A percentile compares a stretch with the other conserved stretches of the same genome.
Evolutionary conservation across 1,284 basidiomycete species (phyloP).

Genomic region (Malassezia arunalokei): DNA sequence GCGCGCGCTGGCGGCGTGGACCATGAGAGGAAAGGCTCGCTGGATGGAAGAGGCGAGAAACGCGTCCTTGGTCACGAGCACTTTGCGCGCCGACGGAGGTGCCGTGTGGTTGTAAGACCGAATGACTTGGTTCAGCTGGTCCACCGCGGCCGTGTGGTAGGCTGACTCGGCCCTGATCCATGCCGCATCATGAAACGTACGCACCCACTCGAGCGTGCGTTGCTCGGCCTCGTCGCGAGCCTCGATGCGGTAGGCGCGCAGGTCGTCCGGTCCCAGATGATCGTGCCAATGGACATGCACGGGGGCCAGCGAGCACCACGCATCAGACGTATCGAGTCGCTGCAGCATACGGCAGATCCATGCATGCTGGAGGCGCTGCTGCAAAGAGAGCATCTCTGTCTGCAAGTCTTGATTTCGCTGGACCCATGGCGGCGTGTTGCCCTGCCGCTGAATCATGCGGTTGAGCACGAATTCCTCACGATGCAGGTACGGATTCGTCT

Average conservation of each 20-base stretch:
- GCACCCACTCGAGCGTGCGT: slow-evolving; percentile 36
- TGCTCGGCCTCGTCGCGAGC: slow-evolving; percentile 28
- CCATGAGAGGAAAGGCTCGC: slow-evolving; percentile 1
- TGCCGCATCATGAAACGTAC: slow-evolving; percentile 55
- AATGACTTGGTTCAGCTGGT: slow-evolving; percentile 27
- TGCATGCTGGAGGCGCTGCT: slow-evolving; percentile 53
- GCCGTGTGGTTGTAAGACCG: slow-evolving; percentile 32
- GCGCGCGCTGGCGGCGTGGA: slow-evolving; percentile 9
- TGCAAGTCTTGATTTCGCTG: slow-evolving; percentile 64
- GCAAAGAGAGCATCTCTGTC: slow-evolving; percentile 55
- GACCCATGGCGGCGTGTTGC: slow-evolving; percentile 79
- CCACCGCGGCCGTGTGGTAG: slow-evolving; percentile 24
- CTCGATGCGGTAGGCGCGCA: slow-evolving; percentile 47
- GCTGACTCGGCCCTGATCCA: slow-evolving; percentile 61
- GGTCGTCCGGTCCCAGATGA: slow-evolving; percentile 1
- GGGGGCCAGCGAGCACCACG: slow-evolving; percentile 32
- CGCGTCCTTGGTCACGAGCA: background rate
- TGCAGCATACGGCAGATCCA: slow-evolving; percentile 61
- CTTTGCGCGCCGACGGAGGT: slow-evolving; percentile 26
- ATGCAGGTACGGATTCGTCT: slow-evolving; percentile 58
- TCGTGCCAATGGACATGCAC: slow-evolving; percentile 45
- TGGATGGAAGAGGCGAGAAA: slow-evolving; percentile 2
- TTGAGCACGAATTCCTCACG: slow-evolving; percentile 57
- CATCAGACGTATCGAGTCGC: slow-evolving; percentile 52
- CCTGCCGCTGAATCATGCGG: slow-evolving; percentile 70